These are phyloP conservation scores for Escovopsis sp. DNA, from an alignment of 2,329 filamentous ascomycete species.

Conservation along the genomic window DNA sequence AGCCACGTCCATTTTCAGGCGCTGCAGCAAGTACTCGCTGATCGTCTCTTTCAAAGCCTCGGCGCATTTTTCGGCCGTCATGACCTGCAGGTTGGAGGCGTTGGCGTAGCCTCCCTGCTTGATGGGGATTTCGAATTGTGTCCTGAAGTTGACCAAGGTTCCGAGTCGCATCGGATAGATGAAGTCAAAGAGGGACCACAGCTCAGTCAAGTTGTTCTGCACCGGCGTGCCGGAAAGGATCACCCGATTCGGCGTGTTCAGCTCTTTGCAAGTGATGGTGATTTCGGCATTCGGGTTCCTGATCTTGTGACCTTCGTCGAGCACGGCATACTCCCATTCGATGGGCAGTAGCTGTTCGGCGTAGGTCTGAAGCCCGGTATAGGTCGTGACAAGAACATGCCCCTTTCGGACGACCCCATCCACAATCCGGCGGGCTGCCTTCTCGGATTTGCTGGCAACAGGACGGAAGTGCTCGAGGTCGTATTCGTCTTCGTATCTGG, in stretches of 20 bases:
- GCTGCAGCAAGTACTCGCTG: conserved; percentile 80
- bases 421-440: conserved; percentile 65
- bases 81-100: conserved; percentile 82
- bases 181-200: conserved; percentile 97
- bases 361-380: conserved; percentile 90
- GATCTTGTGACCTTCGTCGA: conserved; percentile 97
- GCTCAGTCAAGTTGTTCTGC: conserved; percentile 88
- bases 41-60: conserved; percentile 90
- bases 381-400: conserved; percentile 90
- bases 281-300: conserved; percentile 91
- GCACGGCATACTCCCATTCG: conserved; percentile 83
- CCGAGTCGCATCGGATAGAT: conserved; percentile 93
- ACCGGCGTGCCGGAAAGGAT: conserved; percentile 95
- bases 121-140: conserved; percentile 89
- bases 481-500: conserved; percentile 44
- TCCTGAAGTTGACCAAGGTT: conserved; percentile 77
- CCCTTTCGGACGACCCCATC: conserved; percentile 70
- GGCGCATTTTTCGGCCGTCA: conserved; percentile 88
- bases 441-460: conserved; percentile 22
- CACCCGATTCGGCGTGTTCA: conserved; percentile 77
- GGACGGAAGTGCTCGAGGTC: conserved; percentile 30
- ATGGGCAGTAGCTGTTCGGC: conserved; percentile 66
- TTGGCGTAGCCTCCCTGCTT: conserved; percentile 88
- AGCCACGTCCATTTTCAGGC: conserved; percentile 87
- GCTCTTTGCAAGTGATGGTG: conserved; percentile 87